Conservation (phyloP, 345 rosid species). For the Isatis tinctoria region DNA sequence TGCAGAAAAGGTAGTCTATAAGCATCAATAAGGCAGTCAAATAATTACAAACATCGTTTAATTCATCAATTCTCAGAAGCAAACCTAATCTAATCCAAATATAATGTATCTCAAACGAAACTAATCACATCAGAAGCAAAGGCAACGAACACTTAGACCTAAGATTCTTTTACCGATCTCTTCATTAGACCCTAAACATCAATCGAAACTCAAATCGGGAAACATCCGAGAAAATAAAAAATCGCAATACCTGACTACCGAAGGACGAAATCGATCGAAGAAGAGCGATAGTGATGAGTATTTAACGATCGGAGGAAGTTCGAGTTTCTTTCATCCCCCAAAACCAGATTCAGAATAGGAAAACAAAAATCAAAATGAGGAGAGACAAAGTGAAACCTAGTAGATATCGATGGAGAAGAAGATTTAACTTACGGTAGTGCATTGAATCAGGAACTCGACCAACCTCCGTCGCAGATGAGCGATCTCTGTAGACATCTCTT, state of each 20-base stretch:
- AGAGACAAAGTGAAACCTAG: neutral
- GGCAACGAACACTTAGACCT: neutral
- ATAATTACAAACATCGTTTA: neutral
- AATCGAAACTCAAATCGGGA: neutral
- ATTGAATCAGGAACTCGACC: slow-evolving; percentile 10
- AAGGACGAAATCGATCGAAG: slow-evolving; percentile 53
- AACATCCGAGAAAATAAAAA: neutral
- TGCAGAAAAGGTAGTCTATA: neutral
- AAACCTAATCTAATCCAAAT: neutral
- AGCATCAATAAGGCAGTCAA: neutral
- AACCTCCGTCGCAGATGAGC: slow-evolving; percentile 18
- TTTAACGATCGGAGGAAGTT: slow-evolving; percentile 59
- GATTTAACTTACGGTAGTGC: neutral
- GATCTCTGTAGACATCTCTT: slow-evolving; percentile 23
- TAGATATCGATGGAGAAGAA: neutral
- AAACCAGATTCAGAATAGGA: neutral
- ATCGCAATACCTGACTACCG: slow-evolving; percentile 41
- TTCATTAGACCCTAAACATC: neutral
- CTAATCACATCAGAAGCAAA: neutral
- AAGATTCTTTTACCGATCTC: neutral
- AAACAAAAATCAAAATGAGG: neutral
- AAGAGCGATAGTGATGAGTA: slow-evolving; percentile 71
- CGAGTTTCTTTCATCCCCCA: slow-evolving; percentile 41
- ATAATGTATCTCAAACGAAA: neutral
- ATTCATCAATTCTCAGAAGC: neutral